These are phyloP conservation scores for Pestalotiopsis fici DNA, from an alignment of 2,329 filamentous ascomycete genomes.

Conservation along the genomic window DNA sequence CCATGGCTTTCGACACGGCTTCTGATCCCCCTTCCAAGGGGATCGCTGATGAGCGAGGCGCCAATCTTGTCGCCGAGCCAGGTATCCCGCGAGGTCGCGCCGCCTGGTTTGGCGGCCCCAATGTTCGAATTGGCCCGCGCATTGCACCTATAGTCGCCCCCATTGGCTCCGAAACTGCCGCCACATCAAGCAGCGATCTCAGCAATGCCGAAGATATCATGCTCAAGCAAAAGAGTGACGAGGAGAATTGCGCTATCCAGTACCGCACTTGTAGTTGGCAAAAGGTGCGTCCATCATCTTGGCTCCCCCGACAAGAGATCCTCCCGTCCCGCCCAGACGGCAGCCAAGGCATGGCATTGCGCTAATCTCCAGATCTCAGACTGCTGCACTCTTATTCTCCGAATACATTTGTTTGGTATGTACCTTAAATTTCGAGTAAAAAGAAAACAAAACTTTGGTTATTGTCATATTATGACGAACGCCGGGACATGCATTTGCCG, in stretches of 20 bases:
- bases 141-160: conserved; percentile 45
- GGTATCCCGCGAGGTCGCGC: conserved; percentile 41
- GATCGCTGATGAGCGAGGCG: conserved; percentile 46
- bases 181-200: conserved; percentile 43
- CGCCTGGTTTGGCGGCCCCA: conserved; percentile 38
- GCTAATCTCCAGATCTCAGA: conserved; percentile 47
- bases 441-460: no score
- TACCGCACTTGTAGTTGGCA: conserved; percentile 94
- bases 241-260: conserved; percentile 79
- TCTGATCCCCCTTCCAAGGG: conserved; percentile 18
- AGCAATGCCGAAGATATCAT: conserved; percentile 48
- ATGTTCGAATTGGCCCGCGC: conserved; percentile 49
- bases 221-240: conserved; percentile 72
- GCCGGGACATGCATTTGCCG: not conserved
- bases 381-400: conserved; percentile 84
- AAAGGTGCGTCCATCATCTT: conserved; percentile 55
- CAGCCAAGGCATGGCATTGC: conserved; percentile 11
- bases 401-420: conserved; percentile 84
- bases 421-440: no score
- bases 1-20: conserved; percentile 22
- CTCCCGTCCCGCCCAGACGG: conserved; percentile 9
- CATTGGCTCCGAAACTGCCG: conserved; percentile 8
- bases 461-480: no score
- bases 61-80: conserved; percentile 52
- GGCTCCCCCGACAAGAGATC: conserved; percentile 7